A percentile compares a stretch with the other conserved stretches of the same genome.
Evolutionary conservation across 805 yeast genomes (phyloP).

Genomic region (Candida fluviatilis): DNA sequence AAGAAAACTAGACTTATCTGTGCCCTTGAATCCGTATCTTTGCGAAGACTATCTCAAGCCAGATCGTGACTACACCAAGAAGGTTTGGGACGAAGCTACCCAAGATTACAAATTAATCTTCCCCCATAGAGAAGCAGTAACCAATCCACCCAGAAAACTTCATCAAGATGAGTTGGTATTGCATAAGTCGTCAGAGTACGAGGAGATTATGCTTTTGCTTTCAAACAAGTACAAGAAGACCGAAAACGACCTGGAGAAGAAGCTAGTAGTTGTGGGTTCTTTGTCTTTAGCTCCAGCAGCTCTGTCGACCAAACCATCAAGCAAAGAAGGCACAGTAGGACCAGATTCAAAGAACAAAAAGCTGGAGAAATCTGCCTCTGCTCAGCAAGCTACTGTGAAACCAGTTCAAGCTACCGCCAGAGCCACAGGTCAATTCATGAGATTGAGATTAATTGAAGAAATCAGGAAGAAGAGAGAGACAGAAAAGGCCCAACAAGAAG

Average conservation of each 20-base stretch:
- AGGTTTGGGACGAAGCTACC: slow-evolving; percentile 32
- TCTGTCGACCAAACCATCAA: slow-evolving; percentile 11
- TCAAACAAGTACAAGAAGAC: slow-evolving; percentile 36
- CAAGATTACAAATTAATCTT: slow-evolving; percentile 26
- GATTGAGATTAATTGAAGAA: slow-evolving; percentile 85
- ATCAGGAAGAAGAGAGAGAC: slow-evolving; percentile 61
- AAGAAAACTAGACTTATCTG: slow-evolving; percentile 71
- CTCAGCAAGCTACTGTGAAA: slow-evolving; percentile 9
- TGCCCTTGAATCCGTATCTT: slow-evolving; percentile 65
- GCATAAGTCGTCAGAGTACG: slow-evolving; percentile 79
- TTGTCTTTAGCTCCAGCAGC: slow-evolving; percentile 15
- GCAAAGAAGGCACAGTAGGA: slow-evolving; percentile 21
- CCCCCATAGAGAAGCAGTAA: slow-evolving; percentile 30
- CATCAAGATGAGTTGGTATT: slow-evolving; percentile 40
- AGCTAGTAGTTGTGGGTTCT: slow-evolving; percentile 36
- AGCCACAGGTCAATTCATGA: slow-evolving; percentile 65
- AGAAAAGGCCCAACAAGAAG: slow-evolving; percentile 39
- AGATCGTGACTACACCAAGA: slow-evolving; percentile 44
- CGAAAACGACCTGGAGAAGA: slow-evolving; percentile 35
- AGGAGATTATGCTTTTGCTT: slow-evolving; percentile 70
- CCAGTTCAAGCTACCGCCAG: slow-evolving; percentile 11
- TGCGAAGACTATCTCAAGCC: slow-evolving; percentile 48
- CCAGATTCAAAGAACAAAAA: slow-evolving; percentile 27
- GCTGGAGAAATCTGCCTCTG: slow-evolving; percentile 12
- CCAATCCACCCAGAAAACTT: slow-evolving; percentile 29